Evolutionary conservation across 2,329 filamentous ascomycete genomes (phyloP), one percentile per base, ranked within the genome.

Genomic region (Fusarium staphyleae): DNA sequence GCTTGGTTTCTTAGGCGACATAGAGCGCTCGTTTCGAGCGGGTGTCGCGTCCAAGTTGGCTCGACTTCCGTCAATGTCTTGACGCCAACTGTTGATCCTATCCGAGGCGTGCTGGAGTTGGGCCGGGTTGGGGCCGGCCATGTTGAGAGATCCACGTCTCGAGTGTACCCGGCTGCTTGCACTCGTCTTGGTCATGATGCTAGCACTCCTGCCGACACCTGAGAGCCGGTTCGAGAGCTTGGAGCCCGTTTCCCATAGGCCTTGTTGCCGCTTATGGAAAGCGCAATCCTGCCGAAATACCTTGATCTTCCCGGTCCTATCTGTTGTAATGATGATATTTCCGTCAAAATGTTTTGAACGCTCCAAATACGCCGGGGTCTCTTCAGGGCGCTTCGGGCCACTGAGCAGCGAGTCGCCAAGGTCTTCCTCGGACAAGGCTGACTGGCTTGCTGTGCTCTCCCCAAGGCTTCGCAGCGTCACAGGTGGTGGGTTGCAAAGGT

Each of bases 261-360:
- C 90, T 51, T 87, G 83, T 48, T 85, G 82, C 5, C 93, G 87
- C 73, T 96, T 96, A 41, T 81, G 74, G 65, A 84, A 91, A 0
- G 93, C 95, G 69, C 93, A 97, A 70, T 99, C 95, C 72, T 98
- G 93, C 15, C 95, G 85, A 70, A 97, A 97, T 1, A 98, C 89
- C 70, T 97, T 97, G 75, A 99, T 95, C 19, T 86, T 84, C 29
- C 95, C 95, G 1, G 86, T 87, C 66, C 91, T 91, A 70, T 97
- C 93, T 2, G 93, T 90, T 0, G 93, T 96, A 42, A 98, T 85
- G 49, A 99, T 87, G 57, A 99, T 97, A 66, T 96, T 91, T 19
- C 95, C 95, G 55, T 87, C 87, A 12, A 79, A 77, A 70, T 99
- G 95, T 13, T 82, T 82, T 6, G 87, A 88, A 13, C 92, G 86